phyloP scores from a whole-genome alignment of 2,329 filamentous ascomycete genomes.

The Sphaerulina vaccinii region DNA sequence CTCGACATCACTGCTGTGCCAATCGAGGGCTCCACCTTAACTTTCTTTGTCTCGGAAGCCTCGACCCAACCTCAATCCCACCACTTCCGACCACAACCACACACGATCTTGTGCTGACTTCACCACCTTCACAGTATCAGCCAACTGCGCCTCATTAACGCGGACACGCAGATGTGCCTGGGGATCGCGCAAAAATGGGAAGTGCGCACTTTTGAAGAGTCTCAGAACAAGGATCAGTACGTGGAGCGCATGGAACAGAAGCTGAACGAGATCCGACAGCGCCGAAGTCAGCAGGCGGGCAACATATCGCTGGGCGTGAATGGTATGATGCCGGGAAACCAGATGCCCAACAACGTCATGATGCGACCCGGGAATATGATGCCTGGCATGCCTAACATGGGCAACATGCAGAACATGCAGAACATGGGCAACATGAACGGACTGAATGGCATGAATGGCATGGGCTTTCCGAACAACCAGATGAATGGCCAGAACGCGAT shows the following conservation, averaged over 20 bases:
- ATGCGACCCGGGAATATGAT: conserved; percentile 35
- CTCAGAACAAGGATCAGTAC: conserved; percentile 32
- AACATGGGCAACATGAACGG: conserved; percentile 28
- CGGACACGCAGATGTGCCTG: conserved; percentile 27
- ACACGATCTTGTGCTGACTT: neutral
- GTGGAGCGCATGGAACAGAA: conserved; percentile 29
- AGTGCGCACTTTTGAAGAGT: conserved; percentile 24
- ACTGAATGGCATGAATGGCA: conserved; percentile 26
- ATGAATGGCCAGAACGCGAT: conserved; percentile 28
- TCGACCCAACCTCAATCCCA: neutral
- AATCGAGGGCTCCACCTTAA: no score
- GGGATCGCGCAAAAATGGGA: conserved; percentile 32
- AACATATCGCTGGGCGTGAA: conserved; percentile 18
- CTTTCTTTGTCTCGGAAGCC: conserved; percentile 1
- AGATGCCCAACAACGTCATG: conserved; percentile 20
- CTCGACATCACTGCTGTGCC: neutral
- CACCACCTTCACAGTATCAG: conserved; percentile 22
- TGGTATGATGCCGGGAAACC: conserved; percentile 15
- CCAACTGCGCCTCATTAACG: conserved; percentile 26
- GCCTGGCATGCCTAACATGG: conserved; percentile 24
- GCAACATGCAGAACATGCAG: conserved; percentile 37
- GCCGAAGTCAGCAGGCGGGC: conserved; percentile 22
- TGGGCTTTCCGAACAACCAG: conserved; percentile 22
- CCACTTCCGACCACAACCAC: neutral
- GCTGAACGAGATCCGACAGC: conserved; percentile 29